A percentile compares a stretch with the other conserved stretches of the same genome.
phyloP scores from a whole-genome alignment of 1,284 basidiomycete species.

The Pyrrhoderma noxium region DNA sequence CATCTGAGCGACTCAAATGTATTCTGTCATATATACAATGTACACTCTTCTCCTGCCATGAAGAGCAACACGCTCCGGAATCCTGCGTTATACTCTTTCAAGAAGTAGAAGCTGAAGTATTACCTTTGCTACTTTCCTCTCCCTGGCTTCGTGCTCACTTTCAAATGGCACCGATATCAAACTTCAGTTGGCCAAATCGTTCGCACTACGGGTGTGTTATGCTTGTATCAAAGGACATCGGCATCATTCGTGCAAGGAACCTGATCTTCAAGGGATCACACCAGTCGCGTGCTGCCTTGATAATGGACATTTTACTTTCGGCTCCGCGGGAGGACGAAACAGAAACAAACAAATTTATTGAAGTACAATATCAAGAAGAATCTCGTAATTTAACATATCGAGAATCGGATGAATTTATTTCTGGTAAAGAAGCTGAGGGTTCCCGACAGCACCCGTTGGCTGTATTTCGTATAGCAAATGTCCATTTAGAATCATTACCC shows the following conservation, averaged over 20 bases:
- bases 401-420: too few species aligned
- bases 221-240: slow-evolving; percentile 49
- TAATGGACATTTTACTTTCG: slow-evolving; percentile 45
- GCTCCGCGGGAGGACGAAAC: slow-evolving; percentile 24
- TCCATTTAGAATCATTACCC: slow-evolving; percentile 59
- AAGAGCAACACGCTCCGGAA: slow-evolving; percentile 33
- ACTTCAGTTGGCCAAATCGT: slow-evolving; percentile 43
- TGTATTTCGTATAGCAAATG: slow-evolving; percentile 54
- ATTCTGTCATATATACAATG: slow-evolving; percentile 48
- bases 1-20: slow-evolving; percentile 36
- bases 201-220: slow-evolving; percentile 55
- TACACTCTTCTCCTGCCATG: slow-evolving; percentile 39
- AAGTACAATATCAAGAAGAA: not conserved
- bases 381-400: too few species aligned
- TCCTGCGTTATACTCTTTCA: slow-evolving; percentile 60
- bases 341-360: not conserved
- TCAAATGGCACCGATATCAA: slow-evolving; percentile 43
- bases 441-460: slow-evolving; percentile 27
- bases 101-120: slow-evolving; percentile 44
- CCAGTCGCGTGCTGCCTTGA: slow-evolving; percentile 47
- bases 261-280: slow-evolving; percentile 43
- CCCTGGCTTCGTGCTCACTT: slow-evolving; percentile 58
- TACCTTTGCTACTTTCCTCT: slow-evolving; percentile 41
- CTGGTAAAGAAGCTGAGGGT: slow-evolving; percentile 8
- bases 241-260: slow-evolving; percentile 36